Percentiles rank a stretch among this genome's conserved stretches.
These are phyloP conservation scores for Suhomyces guaymorum DNA, from an alignment of 1,139 yeast species.

Conservation along the genomic window DNA sequence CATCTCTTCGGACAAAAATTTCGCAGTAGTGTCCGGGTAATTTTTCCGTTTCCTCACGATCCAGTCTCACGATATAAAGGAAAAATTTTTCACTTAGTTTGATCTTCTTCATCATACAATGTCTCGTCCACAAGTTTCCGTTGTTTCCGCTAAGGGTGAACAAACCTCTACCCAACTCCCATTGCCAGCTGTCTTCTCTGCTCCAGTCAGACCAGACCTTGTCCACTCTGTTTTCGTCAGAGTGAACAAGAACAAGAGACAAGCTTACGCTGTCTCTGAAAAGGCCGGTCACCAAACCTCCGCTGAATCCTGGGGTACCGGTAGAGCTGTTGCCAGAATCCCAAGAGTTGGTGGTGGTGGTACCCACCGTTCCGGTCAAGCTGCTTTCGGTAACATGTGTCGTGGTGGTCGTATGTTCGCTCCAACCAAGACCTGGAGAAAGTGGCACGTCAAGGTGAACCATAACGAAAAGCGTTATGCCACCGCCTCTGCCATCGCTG, in stretches of 20 bases:
- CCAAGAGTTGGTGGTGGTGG: conserved; percentile 99
- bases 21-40: conserved; percentile 9
- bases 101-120: conserved; percentile 40
- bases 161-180: conserved; percentile 82
- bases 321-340: conserved; percentile 99
- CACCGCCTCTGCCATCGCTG: conserved; percentile 99
- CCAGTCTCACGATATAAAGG: conserved; percentile 7
- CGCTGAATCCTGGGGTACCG: conserved; percentile 99
- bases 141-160: conserved; percentile 86
- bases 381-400: conserved; percentile 99
- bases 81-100: conserved; percentile 21
- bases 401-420: conserved; percentile 99
- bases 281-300: conserved; percentile 99
- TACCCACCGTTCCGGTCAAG: conserved; percentile 99
- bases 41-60: conserved; percentile 3
- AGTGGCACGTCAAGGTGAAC: conserved; percentile 99
- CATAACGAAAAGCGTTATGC: conserved; percentile 99
- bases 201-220: conserved; percentile 99
- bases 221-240: conserved; percentile 98
- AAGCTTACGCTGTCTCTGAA: conserved; percentile 99
- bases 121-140: conserved; percentile 98
- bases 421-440: conserved; percentile 99
- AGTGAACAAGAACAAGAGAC: conserved; percentile 99
- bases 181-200: conserved; percentile 98
- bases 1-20: too few species aligned